These are phyloP conservation scores for Trypanosomatidae sp. DNA, from an alignment of 208 protist genomes.

Conservation along the genomic window DNA sequence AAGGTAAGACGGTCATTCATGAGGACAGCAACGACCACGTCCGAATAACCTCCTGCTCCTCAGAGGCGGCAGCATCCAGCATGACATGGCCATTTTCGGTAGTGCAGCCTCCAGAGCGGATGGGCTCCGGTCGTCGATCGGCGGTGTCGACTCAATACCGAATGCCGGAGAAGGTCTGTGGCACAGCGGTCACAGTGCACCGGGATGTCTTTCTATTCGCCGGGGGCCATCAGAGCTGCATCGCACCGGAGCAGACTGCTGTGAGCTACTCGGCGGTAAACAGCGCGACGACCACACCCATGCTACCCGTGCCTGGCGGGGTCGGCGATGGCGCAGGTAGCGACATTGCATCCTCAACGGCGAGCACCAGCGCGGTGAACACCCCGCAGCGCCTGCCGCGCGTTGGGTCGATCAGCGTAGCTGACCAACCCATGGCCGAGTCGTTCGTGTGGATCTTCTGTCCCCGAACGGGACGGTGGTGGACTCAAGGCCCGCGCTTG, in stretches of 20 bases:
- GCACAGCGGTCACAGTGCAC: constrained; percentile 27
- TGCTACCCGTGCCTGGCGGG: constrained; percentile 11
- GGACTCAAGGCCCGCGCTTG: constrained; percentile 23
- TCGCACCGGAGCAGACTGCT: constrained; percentile 33
- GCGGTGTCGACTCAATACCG: constrained; percentile 16
- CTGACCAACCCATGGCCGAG: constrained; percentile 26
- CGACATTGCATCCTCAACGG: constrained; percentile 3
- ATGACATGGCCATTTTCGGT: constrained; percentile 4
- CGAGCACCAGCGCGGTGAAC: constrained; percentile 14
- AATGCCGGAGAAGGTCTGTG: constrained; percentile 43
- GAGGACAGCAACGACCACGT: not conserved
- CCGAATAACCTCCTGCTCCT: not conserved
- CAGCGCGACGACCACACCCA: constrained; percentile 33
- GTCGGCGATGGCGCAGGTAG: not conserved
- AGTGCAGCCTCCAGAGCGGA: constrained; percentile 1
- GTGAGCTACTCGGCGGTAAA: constrained; percentile 34
- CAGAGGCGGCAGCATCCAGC: not conserved
- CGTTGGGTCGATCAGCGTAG: constrained; percentile 17
- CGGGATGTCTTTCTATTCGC: constrained; percentile 33
- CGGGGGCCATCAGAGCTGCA: constrained; percentile 35
- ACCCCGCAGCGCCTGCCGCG: constrained; percentile 22
- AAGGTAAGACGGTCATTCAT: not conserved
- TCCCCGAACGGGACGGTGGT: constrained; percentile 34
- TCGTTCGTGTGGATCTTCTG: constrained; percentile 52
- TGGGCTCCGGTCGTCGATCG: not conserved